Evolutionary conservation across 1,139 yeast species (phyloP), one percentile per base, ranked within the genome.

Genomic region (Pichiaceae sp.): DNA sequence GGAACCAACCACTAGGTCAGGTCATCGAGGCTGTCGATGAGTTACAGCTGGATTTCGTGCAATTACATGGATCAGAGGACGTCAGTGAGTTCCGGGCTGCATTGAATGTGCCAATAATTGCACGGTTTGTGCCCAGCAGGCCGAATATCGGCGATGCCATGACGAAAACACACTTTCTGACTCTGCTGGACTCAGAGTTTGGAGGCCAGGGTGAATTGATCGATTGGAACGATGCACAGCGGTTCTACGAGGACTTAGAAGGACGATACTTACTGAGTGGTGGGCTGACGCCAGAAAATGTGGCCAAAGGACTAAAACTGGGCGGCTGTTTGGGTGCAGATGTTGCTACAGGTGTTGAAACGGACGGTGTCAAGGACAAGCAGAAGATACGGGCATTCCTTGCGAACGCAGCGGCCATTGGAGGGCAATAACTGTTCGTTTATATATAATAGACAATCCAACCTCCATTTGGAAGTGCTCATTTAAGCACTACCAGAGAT

Each of bases 281-380:
- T 4, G 98, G 98, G 0, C 65, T 91, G 41, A 78, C 68, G 0
- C 85, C 93, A 0, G 75, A 68, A 1, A 91, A 89, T 50, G 84
- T 91, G 11, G 41, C 41, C 0, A 56, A 58, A 1, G 93, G 94
- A 12, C 47, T 57, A 32, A 42, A 38, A 33, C 64, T 63, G 34
- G 55, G 49, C 40, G 78, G 82, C 3, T 74, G 84, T n/a, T 54
- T 77, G 31, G 97, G 96, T 2, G 91, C 81, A 24, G 98, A 91
- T 59, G 97, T 91, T 7, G 82, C 96, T 53, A 91, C 96, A 12
- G 98, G 98, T 1, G 95, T 89, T 1, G 98, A 86, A 48, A 75
- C 84, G 1, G 60, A 70, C 17, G 95, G 95, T 3, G 57, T 50
- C 3, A 91, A 89, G 59, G 95, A 86, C 54, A 49, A 64, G 35